Conservation (phyloP, 768 basidiomycete species). For the Lactarius sp. region DNA sequence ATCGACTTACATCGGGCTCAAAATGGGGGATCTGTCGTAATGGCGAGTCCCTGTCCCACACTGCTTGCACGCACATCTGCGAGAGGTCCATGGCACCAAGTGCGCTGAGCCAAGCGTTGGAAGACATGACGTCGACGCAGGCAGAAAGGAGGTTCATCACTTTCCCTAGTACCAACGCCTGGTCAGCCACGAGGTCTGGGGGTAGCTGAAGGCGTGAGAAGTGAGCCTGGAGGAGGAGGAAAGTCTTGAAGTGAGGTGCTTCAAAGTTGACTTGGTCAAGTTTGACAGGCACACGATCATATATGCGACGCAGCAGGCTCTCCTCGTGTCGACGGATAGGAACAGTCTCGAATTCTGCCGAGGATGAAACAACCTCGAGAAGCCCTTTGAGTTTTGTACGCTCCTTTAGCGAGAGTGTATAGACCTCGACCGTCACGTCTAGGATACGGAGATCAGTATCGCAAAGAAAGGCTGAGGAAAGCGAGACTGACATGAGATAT, state of each 20-base stretch:
- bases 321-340: conserved; percentile 96
- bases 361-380: conserved; percentile 94
- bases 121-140: conserved; percentile 97
- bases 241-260: conserved; percentile 96
- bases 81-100: conserved; percentile 96
- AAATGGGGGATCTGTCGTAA: conserved; percentile 97
- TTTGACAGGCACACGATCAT: conserved; percentile 96
- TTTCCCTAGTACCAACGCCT: conserved; percentile 81
- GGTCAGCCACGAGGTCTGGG: conserved; percentile 91
- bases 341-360: conserved; percentile 91
- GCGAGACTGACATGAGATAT: conserved; percentile 71
- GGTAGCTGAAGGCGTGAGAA: conserved; percentile 91
- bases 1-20: conserved; percentile 64
- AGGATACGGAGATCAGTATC: conserved; percentile 19
- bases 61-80: conserved; percentile 97
- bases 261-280: conserved; percentile 80
- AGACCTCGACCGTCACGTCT: conserved; percentile 97
- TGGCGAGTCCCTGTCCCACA: conserved; percentile 97
- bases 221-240: conserved; percentile 93
- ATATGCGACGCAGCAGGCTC: conserved; percentile 75
- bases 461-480: neutral
- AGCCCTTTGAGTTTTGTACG: conserved; percentile 95
- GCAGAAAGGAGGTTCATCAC: conserved; percentile 88
- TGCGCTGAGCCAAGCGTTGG: conserved; percentile 92
- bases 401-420: conserved; percentile 91